phyloP scores from a whole-genome alignment of 2,329 filamentous ascomycete species.

The Aspergillus uvarum region DNA sequence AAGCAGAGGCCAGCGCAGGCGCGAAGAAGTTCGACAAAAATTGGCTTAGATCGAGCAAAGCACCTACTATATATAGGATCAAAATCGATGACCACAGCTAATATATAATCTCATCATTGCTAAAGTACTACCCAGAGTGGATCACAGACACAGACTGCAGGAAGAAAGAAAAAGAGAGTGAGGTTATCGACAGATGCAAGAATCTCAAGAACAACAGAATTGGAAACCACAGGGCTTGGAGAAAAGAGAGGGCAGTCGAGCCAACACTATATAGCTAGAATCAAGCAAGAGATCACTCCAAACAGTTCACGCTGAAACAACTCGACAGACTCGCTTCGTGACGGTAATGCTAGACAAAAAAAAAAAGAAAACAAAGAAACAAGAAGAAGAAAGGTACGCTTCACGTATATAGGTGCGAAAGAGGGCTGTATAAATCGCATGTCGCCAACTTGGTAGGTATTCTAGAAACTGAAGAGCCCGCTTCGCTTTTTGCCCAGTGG shows the following conservation, averaged over 20 bases:
- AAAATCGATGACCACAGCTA: not conserved
- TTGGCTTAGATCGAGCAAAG: too few relatives aligned
- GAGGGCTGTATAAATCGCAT: not conserved
- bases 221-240: not conserved
- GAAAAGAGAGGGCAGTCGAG: not conserved
- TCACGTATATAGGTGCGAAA: not conserved
- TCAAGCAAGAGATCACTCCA: not conserved
- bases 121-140: not conserved
- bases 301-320: slow-evolving; percentile 1
- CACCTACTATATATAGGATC: too few relatives aligned
- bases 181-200: not conserved
- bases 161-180: not conserved
- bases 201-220: not conserved
- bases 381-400: not conserved
- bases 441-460: not conserved
- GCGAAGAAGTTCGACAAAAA: too few relatives aligned
- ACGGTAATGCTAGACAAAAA: not conserved
- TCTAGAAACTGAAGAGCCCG: slow-evolving; percentile 49
- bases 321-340: not conserved
- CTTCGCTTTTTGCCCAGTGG: slow-evolving; percentile 51
- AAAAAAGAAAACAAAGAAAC: not conserved
- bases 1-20: too few relatives aligned
- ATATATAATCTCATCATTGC: not conserved
- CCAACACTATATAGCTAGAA: not conserved
- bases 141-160: not conserved